Base-by-base conservation (phyloP, 306 rosid genomes). In the Sindora glabra region DNA sequence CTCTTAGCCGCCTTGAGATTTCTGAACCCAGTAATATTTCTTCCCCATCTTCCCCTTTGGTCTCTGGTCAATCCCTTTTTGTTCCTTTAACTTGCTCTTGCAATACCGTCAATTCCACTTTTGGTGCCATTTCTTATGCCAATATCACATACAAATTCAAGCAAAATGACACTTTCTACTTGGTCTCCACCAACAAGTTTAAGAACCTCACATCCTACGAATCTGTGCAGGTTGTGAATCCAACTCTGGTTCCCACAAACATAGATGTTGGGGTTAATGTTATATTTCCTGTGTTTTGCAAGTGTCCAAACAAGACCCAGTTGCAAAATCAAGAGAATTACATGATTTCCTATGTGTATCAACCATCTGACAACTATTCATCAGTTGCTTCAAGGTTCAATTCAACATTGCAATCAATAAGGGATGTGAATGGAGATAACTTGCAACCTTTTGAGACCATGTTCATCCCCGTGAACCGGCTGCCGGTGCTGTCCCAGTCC, bases 71-170 rank as follows among this genome's bases (percentile, higher is more conserved):
- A n/a, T 41, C 80, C 32, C 90, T 92, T 34, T 69, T 92, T 2
- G 26, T 92, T 42, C 98, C 98, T n/a, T 1, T 92, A 1, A 14
- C 81, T 3, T 92, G 98, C 38, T 76, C 82, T 5, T 92, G 98
- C 80, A 74, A 83, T 56, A 10, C 61, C 18, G 40, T 80, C 44
- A 86, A 84, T 66, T 1, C 53, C 54, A 41, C 77, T 54, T 42
- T 47, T 51, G 79, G 79, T 5, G 38, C 70, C 58, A 50, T 92
- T 67, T 92, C 98, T 11, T 88, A 72, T 34, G 92, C 98, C 19
- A 88, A 88, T 59, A 6, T 89, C 74, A 69, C 96, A 2, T 73
- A 55, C 64, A 45, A 70, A 56, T 83, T 92, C 78, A 61, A 62
- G 10, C 0, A 7, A 11, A 71, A 39, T 10, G 94, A 92, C 55